Percentiles rank a stretch among this genome's conserved stretches.
phyloP scores from a whole-genome alignment of 2,329 filamentous ascomycete genomes.

The Xylaria sp. region DNA sequence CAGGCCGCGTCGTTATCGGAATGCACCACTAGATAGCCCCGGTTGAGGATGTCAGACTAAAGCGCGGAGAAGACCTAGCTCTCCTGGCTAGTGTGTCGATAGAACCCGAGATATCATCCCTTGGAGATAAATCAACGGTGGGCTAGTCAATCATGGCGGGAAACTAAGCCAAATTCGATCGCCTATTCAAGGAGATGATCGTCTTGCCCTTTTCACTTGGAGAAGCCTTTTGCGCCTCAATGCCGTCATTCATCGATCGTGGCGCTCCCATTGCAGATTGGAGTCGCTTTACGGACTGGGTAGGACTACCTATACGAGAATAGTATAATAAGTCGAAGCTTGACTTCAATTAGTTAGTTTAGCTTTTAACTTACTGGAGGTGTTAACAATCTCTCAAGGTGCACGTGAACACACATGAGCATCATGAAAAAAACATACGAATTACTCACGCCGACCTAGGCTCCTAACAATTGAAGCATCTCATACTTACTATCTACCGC shows the following conservation, averaged over 20 bases:
- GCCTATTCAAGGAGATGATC: neutral
- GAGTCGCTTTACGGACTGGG: neutral
- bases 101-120: constrained; percentile 2
- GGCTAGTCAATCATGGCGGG: constrained; percentile 1
- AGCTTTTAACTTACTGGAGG: neutral
- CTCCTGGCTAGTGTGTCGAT: constrained; percentile 12
- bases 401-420: neutral
- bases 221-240: neutral
- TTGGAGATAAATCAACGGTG: constrained; percentile 8
- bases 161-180: constrained; percentile 4
- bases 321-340: neutral
- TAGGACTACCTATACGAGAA: neutral
- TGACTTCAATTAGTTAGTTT: neutral
- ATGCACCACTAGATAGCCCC: constrained; percentile 4
- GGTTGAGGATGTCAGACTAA: neutral
- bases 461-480: neutral
- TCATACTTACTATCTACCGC: neutral
- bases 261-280: neutral
- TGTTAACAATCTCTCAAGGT: neutral
- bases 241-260: neutral
- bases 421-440: neutral
- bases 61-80: neutral
- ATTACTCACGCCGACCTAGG: neutral
- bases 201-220: neutral
- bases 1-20: constrained; percentile 9